phyloP scores from a whole-genome alignment of 2,329 filamentous ascomycete species.

The Lachnellula hyalina region DNA sequence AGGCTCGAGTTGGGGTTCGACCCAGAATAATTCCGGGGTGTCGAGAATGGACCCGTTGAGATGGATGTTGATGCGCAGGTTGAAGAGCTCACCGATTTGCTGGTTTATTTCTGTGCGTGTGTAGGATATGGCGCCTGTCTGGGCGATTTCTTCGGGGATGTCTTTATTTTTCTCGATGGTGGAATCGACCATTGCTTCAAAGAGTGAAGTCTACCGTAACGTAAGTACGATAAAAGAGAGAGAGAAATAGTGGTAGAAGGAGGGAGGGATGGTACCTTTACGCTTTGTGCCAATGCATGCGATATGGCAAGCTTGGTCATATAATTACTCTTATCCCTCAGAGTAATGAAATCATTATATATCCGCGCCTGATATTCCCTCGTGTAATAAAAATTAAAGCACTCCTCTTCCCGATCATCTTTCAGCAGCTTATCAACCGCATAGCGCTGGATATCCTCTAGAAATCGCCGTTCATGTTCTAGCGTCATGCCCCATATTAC shows the following conservation, averaged over 20 bases:
- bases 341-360: conserved; percentile 98
- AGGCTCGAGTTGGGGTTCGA: conserved; percentile 92
- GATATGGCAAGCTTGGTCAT: conserved; percentile 98
- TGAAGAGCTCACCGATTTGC: conserved; percentile 98
- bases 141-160: conserved; percentile 85
- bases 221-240: neutral
- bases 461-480: conserved; percentile 81
- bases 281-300: conserved; percentile 89
- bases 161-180: conserved; percentile 93
- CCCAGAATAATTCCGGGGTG: conserved; percentile 97
- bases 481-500: conserved; percentile 98
- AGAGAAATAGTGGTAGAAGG: neutral
- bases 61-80: conserved; percentile 95
- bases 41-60: conserved; percentile 95
- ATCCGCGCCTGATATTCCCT: conserved; percentile 96
- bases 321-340: conserved; percentile 91
- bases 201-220: conserved; percentile 72
- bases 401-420: conserved; percentile 90
- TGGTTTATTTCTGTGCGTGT: conserved; percentile 93
- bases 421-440: conserved; percentile 83
- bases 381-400: conserved; percentile 99
- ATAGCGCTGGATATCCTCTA: conserved; percentile 92
- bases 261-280: conserved; percentile 57
- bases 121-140: conserved; percentile 86
- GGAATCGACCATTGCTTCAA: conserved; percentile 90